phyloP scores from a whole-genome alignment of 2,329 filamentous ascomycete species.

The Verticillium isaacii region DNA sequence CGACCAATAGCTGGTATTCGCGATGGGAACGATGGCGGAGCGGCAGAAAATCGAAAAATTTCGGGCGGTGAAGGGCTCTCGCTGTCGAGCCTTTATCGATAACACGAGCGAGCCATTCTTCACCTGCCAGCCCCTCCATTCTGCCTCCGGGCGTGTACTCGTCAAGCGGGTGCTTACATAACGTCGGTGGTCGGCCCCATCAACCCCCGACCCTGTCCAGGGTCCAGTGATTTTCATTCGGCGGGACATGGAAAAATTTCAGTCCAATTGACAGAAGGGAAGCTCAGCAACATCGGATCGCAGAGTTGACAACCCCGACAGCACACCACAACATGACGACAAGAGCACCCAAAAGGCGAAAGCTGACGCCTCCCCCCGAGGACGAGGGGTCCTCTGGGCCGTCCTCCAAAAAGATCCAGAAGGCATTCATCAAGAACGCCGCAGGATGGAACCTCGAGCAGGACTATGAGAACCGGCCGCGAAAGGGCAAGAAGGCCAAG shows the following conservation, averaged over 20 bases:
- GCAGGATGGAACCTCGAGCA: conserved; percentile 88
- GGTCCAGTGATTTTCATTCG: conserved; percentile 8
- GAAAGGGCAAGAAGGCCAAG: conserved; percentile 69
- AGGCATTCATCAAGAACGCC: conserved; percentile 68
- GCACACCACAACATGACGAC: conserved; percentile 33
- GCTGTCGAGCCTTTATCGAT: background rate
- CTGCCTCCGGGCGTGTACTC: no score
- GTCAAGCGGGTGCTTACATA: background rate
- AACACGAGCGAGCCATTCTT: conserved; percentile 4
- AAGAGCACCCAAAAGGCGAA: conserved; percentile 51
- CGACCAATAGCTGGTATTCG: background rate
- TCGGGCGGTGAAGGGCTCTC: conserved; percentile 17
- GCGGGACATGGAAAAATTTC: background rate
- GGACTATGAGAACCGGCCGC: conserved; percentile 76
- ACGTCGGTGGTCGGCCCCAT: background rate
- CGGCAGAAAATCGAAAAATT: conserved; percentile 20
- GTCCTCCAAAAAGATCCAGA: conserved; percentile 40
- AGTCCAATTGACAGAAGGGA: background rate
- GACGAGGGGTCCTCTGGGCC: conserved; percentile 34
- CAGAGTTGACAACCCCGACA: background rate
- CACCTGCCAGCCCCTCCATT: conserved; percentile 1
- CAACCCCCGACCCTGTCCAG: conserved; percentile 4
- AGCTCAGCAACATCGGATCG: background rate
- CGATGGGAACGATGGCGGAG: conserved; percentile 7
- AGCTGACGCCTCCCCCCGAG: conserved; percentile 47